phyloP scores from a whole-genome alignment of 371 early-diverging fungal genomes.

The Mortierella sp. region DNA sequence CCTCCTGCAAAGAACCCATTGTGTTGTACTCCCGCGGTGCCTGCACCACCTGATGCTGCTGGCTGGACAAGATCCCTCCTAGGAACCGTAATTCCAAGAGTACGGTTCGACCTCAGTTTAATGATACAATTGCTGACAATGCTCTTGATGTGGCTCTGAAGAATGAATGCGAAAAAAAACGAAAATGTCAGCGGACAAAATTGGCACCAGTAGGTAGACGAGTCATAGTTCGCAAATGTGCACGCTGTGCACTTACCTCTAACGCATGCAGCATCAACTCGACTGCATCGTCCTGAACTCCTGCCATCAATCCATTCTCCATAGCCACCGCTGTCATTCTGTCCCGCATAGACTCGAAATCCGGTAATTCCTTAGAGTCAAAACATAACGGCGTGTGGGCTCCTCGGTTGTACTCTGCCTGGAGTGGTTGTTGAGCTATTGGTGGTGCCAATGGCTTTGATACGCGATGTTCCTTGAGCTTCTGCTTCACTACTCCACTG shows the following conservation, averaged over 20 bases:
- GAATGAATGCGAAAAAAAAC: not conserved
- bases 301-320: conserved; percentile 79
- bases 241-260: conserved; percentile 63
- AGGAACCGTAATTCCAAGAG: conserved; percentile 67
- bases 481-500: conserved; percentile 56
- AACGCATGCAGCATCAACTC: conserved; percentile 80
- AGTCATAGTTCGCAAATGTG: not conserved
- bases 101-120: conserved; percentile 78
- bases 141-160: conserved; percentile 78
- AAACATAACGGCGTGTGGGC: conserved; percentile 78
- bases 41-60: conserved; percentile 10
- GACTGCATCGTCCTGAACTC: conserved; percentile 76
- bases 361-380: conserved; percentile 80
- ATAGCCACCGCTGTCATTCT: conserved; percentile 82
- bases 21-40: conserved; percentile 9
- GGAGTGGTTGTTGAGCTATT: conserved; percentile 22
- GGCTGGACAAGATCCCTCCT: conserved; percentile 43
- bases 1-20: not conserved
- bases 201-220: too few species aligned
- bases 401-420: conserved; percentile 78
- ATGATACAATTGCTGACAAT: conserved; percentile 79
- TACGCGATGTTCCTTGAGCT: conserved; percentile 34
- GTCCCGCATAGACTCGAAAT: conserved; percentile 76
- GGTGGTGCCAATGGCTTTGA: conserved; percentile 36
- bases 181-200: not conserved